A percentile compares a stretch with the other conserved stretches of the same genome.
Evolutionary conservation across 1,139 yeast species (phyloP).

Genomic region (Geotrichum phurueaensis): DNA sequence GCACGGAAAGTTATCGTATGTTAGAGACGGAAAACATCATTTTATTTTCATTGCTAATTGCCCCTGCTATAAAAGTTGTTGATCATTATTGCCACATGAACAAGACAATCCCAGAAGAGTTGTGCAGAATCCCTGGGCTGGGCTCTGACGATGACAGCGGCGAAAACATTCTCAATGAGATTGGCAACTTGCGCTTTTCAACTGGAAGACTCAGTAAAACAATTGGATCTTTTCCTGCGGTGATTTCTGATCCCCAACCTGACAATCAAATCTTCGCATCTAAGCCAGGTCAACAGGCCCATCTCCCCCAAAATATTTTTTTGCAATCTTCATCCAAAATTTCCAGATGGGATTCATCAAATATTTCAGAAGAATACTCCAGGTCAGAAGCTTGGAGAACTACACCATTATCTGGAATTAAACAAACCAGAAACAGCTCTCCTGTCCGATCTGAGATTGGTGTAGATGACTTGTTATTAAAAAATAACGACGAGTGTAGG

Average conservation of each 20-base stretch:
- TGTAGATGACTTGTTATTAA: background rate
- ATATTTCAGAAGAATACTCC: background rate
- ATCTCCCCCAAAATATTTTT: background rate
- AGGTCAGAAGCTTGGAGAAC: background rate
- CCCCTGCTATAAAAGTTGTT: background rate
- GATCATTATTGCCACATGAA: constrained; percentile 6
- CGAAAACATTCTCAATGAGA: constrained; percentile 10
- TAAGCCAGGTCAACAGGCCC: background rate
- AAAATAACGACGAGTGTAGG: background rate
- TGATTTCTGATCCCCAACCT: background rate
- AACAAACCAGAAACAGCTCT: constrained; percentile 1
- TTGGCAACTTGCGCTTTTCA: constrained; percentile 9
- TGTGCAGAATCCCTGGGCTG: background rate
- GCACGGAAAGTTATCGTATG: too few relatives aligned
- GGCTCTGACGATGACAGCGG: constrained; percentile 8
- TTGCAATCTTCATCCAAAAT: constrained; percentile 1
- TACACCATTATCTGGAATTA: background rate
- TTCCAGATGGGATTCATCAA: constrained; percentile 5
- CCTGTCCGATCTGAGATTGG: constrained; percentile 5
- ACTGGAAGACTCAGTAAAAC: constrained; percentile 6
- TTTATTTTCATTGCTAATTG: too few relatives aligned
- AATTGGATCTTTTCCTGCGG: constrained; percentile 12
- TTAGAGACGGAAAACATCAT: too few relatives aligned
- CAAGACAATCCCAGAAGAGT: constrained; percentile 6
- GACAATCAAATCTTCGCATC: background rate